phyloP scores from a whole-genome alignment of 2,329 filamentous ascomycete species.

The Fonsecaea pedrosoi region DNA sequence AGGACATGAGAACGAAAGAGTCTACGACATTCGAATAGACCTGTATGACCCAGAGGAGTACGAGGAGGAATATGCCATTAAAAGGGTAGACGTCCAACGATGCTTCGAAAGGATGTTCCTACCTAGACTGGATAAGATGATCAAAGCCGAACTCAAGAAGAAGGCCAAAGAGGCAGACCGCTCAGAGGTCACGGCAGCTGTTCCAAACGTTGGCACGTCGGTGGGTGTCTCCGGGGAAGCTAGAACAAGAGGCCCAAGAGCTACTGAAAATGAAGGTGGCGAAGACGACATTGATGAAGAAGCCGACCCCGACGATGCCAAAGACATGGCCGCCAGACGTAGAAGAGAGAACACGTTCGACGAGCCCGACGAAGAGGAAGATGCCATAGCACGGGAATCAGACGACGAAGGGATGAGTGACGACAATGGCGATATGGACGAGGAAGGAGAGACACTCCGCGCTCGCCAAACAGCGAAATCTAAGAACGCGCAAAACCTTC shows the following conservation, averaged over 20 bases:
- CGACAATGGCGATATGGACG: conserved; percentile 18
- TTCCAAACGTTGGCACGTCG: conserved; percentile 76
- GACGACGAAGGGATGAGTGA: conserved; percentile 47
- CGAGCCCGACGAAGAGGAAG: conserved; percentile 89
- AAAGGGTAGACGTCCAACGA: conserved; percentile 74
- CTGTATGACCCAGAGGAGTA: conserved; percentile 90
- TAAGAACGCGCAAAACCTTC: conserved; percentile 31
- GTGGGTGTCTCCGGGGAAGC: conserved; percentile 63
- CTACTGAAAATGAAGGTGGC: conserved; percentile 53
- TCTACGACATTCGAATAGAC: conserved; percentile 79
- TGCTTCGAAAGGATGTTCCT: conserved; percentile 84
- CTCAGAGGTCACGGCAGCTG: conserved; percentile 67
- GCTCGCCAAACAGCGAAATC: conserved; percentile 12
- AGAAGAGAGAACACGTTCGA: conserved; percentile 78
- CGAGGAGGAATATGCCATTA: conserved; percentile 81
- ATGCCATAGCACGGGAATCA: conserved; percentile 64
- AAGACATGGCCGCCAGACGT: conserved; percentile 63
- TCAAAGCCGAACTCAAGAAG: conserved; percentile 80
- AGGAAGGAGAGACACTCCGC: conserved; percentile 21
- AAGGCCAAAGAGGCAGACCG: conserved; percentile 67
- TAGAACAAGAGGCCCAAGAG: conserved; percentile 52
- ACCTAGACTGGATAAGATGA: conserved; percentile 71
- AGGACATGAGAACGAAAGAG: conserved; percentile 75
- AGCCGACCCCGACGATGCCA: conserved; percentile 76
- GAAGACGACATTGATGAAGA: conserved; percentile 72